phyloP scores from a whole-genome alignment of 1,139 yeast species.

The Scheffersomyces titani region DNA sequence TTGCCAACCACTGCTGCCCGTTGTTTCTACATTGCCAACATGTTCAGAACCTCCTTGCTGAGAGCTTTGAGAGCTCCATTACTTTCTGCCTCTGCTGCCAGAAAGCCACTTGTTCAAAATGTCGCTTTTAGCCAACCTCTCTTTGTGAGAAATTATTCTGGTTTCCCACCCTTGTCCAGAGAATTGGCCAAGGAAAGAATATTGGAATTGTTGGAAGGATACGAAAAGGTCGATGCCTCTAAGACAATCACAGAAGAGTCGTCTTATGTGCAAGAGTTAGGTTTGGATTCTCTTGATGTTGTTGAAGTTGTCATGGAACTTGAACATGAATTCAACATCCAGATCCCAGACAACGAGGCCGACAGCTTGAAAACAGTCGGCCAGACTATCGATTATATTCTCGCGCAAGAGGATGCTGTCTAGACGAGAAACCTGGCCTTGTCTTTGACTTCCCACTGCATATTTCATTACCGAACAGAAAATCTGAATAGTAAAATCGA shows the following conservation, averaged over 20 bases:
- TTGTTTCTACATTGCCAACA: slow-evolving; percentile 9
- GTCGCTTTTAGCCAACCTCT: slow-evolving; percentile 14
- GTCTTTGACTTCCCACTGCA: not conserved
- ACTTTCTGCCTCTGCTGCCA: slow-evolving; percentile 8
- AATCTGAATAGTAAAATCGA: not conserved
- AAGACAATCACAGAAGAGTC: slow-evolving; percentile 59
- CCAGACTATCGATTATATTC: slow-evolving; percentile 76
- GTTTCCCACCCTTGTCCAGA: slow-evolving; percentile 65
- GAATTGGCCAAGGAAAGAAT: slow-evolving; percentile 76
- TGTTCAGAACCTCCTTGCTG: slow-evolving; percentile 34
- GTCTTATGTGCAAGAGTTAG: slow-evolving; percentile 71
- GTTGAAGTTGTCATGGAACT: slow-evolving; percentile 90
- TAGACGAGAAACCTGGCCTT: slow-evolving; percentile 19
- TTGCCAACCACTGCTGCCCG: not conserved
- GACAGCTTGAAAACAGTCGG: slow-evolving; percentile 81
- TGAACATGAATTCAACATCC: slow-evolving; percentile 77
- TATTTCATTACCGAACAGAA: slow-evolving; percentile 3
- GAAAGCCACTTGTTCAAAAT: slow-evolving; percentile 14
- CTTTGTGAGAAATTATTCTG: slow-evolving; percentile 53
- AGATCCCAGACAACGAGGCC: slow-evolving; percentile 86
- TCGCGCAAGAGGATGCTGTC: slow-evolving; percentile 71
- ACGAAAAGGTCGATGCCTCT: slow-evolving; percentile 61
- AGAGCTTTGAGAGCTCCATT: slow-evolving; percentile 29
- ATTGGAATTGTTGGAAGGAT: slow-evolving; percentile 75
- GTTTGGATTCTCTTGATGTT: slow-evolving; percentile 83